Evolutionary conservation across 257 asterid genomes (phyloP).

Genomic region (Paraleonurus japonicus): DNA sequence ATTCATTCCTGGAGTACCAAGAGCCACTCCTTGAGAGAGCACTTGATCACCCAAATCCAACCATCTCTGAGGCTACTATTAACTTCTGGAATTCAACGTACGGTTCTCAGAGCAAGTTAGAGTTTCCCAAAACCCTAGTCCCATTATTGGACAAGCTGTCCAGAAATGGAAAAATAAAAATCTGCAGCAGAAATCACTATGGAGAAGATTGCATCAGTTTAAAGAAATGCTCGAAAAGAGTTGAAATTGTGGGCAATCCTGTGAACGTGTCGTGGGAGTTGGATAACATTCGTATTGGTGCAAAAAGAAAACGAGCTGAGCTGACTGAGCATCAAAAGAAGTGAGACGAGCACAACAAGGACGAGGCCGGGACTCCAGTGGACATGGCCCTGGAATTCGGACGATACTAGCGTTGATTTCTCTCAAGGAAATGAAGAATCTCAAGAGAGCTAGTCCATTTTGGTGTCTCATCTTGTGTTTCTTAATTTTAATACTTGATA

Average conservation of each 20-base stretch:
- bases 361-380: slow-evolving; percentile 52
- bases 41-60: slow-evolving; percentile 59
- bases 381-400: slow-evolving; percentile 74
- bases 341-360: slow-evolving; percentile 86
- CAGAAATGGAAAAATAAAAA: slow-evolving; percentile 52
- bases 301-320: slow-evolving; percentile 51
- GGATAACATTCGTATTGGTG: slow-evolving; percentile 20
- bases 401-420: slow-evolving; percentile 70
- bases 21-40: slow-evolving; percentile 59
- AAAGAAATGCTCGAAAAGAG: slow-evolving; percentile 68
- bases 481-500: too few species aligned
- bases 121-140: slow-evolving; percentile 60
- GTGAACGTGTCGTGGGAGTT: slow-evolving; percentile 14
- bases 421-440: slow-evolving; percentile 81
- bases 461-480: too few species aligned
- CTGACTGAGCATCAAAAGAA: slow-evolving; percentile 80
- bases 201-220: slow-evolving; percentile 27
- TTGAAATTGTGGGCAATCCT: slow-evolving; percentile 42
- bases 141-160: slow-evolving; percentile 67
- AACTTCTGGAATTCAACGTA: slow-evolving; percentile 75
- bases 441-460: slow-evolving; percentile 54
- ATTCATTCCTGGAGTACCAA: slow-evolving; percentile 56
- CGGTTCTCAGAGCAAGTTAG: slow-evolving; percentile 49
- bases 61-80: slow-evolving; percentile 53
- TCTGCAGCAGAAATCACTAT: slow-evolving; percentile 37